Evolutionary conservation across 1,139 yeast species (phyloP), one percentile per base, ranked within the genome.

Genomic region (Nakaseomyces glabratus): DNA sequence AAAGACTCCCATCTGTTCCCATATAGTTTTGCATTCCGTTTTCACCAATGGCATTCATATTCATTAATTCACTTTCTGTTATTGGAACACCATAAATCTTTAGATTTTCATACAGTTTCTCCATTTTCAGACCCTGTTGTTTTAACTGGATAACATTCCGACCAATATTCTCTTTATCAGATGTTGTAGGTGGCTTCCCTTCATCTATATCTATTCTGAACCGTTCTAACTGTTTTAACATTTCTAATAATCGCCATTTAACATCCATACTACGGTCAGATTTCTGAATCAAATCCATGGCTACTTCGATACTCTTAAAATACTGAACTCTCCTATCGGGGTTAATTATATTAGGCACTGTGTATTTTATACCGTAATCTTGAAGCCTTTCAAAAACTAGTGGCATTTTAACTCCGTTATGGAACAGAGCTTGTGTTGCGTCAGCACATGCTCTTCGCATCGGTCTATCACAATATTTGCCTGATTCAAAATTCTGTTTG

Each of bases 381-480:
- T 51, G 52, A 14, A 51, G 26, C 4, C 44, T 38, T 25, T 49
- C 52, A 34, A 40, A 48, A 1, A 51, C 54, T 9, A 43, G 21
- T 4, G 58, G 58, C 57, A 54, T 54, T 33, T 53, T 54, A 2
- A 54, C 55, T 20, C 58, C 58, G 35, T 52, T 49, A 4, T 38
- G 33, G 24, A 44, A 50, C 12, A 51, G 38, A 13, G 43, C 32
- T 35, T 49, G 48, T 6, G 48, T 46, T 17, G 52, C 41, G 28
- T 52, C 50, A 36, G 47, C 40, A 36, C 39, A 31, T 19, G 41
- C 8, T 20, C 40, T 37, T 34, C 45, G 40, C 29, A 33, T 21
- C 9, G 38, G 17, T 6, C 35, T 19, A 10, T 43, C 34, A 20
- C 37, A 41, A 2, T 33, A 33, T 5, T 24, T 35, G 3, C 49